Conservation (phyloP, 768 basidiomycete genomes). For the Trametes elegans region DNA sequence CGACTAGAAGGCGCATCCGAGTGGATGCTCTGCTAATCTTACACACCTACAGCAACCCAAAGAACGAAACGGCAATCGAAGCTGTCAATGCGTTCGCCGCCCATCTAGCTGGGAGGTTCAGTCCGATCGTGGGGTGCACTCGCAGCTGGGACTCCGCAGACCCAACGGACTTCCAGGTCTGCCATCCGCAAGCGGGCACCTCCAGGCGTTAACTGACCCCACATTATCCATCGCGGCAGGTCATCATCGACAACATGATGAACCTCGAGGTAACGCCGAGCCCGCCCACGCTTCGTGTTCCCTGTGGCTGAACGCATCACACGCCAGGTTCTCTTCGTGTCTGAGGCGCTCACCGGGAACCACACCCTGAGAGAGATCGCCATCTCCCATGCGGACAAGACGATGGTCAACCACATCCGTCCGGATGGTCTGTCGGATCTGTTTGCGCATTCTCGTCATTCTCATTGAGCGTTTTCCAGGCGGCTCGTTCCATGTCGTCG, state of each 20-base stretch:
- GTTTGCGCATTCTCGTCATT: neutral
- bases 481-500: conserved; percentile 51
- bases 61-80: conserved; percentile 52
- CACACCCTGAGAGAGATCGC: conserved; percentile 58
- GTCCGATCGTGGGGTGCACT: conserved; percentile 60
- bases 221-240: conserved; percentile 31
- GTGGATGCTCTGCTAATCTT: no score
- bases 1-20: no score
- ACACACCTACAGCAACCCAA: conserved; percentile 46
- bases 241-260: conserved; percentile 83
- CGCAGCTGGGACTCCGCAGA: conserved; percentile 65
- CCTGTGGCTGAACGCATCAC: neutral
- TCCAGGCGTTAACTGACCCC: neutral
- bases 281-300: no score
- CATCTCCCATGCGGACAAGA: conserved; percentile 61
- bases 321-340: conserved; percentile 49
- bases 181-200: conserved; percentile 1
- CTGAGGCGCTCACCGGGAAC: conserved; percentile 58
- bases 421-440: conserved; percentile 46
- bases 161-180: conserved; percentile 59
- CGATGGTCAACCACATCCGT: conserved; percentile 65
- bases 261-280: conserved; percentile 49
- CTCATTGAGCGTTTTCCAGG: conserved; percentile 18
- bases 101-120: conserved; percentile 56
- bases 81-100: conserved; percentile 58